These are phyloP conservation scores for Edaphochlamys debaryana DNA, from an alignment of 139 green algal genomes.

Conservation along the genomic window DNA sequence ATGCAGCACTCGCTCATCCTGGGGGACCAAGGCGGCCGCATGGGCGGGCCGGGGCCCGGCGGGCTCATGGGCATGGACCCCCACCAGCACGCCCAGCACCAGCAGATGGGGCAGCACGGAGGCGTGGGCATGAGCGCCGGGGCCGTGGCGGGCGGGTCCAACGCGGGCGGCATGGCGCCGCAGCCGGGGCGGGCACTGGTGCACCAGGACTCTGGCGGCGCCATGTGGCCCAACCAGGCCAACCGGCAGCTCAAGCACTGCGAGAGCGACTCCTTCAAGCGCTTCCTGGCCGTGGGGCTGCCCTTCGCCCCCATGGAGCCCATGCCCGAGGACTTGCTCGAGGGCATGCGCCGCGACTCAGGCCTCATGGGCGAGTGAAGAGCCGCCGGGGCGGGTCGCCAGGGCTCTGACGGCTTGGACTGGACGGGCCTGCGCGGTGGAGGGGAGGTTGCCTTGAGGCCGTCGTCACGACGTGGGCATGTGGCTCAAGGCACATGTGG, in stretches of 20 bases:
- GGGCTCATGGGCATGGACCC: slow-evolving; percentile 1
- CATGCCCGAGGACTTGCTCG: slow-evolving; percentile 24
- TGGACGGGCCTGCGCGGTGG: too few relatives aligned
- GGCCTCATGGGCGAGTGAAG: slow-evolving; percentile 3
- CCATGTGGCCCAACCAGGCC: slow-evolving; percentile 1
- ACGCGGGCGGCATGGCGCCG: neutral
- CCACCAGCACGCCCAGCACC: neutral
- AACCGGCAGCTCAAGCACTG: slow-evolving; percentile 35
- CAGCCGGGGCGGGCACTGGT: neutral
- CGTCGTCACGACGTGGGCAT: too few relatives aligned
- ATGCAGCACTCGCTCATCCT: slow-evolving; percentile 37
- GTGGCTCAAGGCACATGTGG: too few relatives aligned
- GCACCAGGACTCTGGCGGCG: slow-evolving; percentile 22
- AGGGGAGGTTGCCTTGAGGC: too few relatives aligned
- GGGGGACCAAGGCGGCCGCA: neutral
- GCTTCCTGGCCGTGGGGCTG: slow-evolving; percentile 25
- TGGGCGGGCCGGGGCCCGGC: neutral
- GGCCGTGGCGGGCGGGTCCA: neutral
- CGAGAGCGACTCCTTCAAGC: slow-evolving; percentile 47
- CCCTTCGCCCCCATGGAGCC: slow-evolving; percentile 34
- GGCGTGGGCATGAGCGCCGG: neutral
- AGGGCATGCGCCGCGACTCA: slow-evolving; percentile 5
- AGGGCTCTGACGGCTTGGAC: too few relatives aligned
- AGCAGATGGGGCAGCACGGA: neutral
- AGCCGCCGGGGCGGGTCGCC: too few relatives aligned